Evolutionary conservation across 352 stramenopile genomes (phyloP).

Genomic region (Phytophthora capsici): DNA sequence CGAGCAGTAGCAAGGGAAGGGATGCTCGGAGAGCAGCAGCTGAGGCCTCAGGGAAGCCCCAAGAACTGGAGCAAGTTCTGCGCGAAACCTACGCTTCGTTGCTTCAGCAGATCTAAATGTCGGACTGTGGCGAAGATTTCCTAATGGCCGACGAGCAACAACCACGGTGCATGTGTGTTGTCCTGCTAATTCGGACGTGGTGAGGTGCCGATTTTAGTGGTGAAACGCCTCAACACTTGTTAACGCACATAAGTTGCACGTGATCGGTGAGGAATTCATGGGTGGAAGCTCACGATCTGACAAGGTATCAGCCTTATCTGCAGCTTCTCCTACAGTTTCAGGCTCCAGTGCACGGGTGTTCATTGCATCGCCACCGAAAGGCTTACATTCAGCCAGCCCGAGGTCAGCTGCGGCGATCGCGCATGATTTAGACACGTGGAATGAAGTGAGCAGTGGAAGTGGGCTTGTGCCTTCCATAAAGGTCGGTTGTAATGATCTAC

Average conservation of each 20-base stretch:
- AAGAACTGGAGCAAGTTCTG: slow-evolving; percentile 47
- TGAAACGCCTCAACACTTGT: slow-evolving; percentile 25
- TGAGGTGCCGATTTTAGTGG: slow-evolving; percentile 5
- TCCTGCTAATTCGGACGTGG: slow-evolving; percentile 26
- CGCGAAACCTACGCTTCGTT: slow-evolving; percentile 44
- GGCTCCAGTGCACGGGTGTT: slow-evolving; percentile 9
- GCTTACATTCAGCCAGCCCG: slow-evolving; percentile 7
- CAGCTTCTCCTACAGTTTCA: slow-evolving; percentile 18
- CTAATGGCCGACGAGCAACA: slow-evolving; percentile 17
- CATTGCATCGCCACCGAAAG: slow-evolving; percentile 17
- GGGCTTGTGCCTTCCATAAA: slow-evolving; percentile 33
- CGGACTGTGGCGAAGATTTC: neutral
- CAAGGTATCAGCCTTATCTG: slow-evolving; percentile 23
- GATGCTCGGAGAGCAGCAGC: slow-evolving; percentile 17
- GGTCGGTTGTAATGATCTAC: slow-evolving; percentile 9
- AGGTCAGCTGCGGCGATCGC: slow-evolving; percentile 4
- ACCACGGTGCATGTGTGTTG: slow-evolving; percentile 7
- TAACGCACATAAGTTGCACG: neutral
- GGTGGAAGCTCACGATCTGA: slow-evolving; percentile 11
- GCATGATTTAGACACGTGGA: slow-evolving; percentile 4
- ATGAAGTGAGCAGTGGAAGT: slow-evolving; percentile 14
- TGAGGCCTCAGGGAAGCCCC: slow-evolving; percentile 25
- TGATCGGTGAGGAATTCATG: slow-evolving; percentile 18
- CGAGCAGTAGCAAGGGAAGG: slow-evolving; percentile 18
- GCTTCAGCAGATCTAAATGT: slow-evolving; percentile 43